Percentiles rank a stretch among this genome's conserved stretches.
Evolutionary conservation across 768 basidiomycete genomes (phyloP).

Genomic region (Tylopilus sp.): DNA sequence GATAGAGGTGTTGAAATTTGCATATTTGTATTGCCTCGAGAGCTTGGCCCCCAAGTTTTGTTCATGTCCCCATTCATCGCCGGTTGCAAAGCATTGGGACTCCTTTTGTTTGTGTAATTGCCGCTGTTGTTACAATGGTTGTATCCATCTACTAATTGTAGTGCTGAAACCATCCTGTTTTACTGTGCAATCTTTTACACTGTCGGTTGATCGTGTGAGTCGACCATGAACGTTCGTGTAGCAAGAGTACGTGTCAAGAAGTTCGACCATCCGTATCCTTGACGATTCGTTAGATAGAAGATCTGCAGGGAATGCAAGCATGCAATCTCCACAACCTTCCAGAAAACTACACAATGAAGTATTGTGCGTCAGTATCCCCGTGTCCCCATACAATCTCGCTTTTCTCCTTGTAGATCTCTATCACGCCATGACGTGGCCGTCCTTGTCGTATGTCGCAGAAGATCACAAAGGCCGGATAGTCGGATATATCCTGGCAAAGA

Average conservation of each 20-base stretch:
- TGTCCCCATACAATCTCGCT: neutral
- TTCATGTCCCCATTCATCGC: slow-evolving; percentile 2
- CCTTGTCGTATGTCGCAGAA: slow-evolving; percentile 90
- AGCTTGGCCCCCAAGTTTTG: slow-evolving; percentile 2
- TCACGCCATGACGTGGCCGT: slow-evolving; percentile 89
- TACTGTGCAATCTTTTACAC: too few species aligned
- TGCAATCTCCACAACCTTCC: slow-evolving; percentile 92
- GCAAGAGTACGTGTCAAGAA: slow-evolving; percentile 24
- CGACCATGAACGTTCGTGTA: slow-evolving; percentile 31
- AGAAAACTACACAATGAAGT: slow-evolving; percentile 85
- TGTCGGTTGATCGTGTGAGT: too few species aligned
- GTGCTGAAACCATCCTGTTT: slow-evolving; percentile 1
- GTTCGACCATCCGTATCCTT: slow-evolving; percentile 3
- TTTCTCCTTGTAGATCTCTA: slow-evolving; percentile 67
- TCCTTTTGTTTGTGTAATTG: slow-evolving; percentile 10
- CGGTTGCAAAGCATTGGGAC: slow-evolving; percentile 13
- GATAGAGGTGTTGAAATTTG: slow-evolving; percentile 1
- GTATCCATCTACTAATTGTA: slow-evolving; percentile 24
- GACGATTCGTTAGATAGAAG: slow-evolving; percentile 59
- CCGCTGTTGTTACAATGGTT: slow-evolving; percentile 25
- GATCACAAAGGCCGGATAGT: slow-evolving; percentile 87
- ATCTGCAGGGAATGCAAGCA: slow-evolving; percentile 90
- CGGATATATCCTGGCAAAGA: slow-evolving; percentile 94
- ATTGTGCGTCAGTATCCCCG: slow-evolving; percentile 46
- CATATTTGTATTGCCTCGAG: slow-evolving; percentile 8